These are phyloP conservation scores for Lachnellula arida DNA, from an alignment of 2,329 filamentous ascomycete genomes.

Conservation along the genomic window DNA sequence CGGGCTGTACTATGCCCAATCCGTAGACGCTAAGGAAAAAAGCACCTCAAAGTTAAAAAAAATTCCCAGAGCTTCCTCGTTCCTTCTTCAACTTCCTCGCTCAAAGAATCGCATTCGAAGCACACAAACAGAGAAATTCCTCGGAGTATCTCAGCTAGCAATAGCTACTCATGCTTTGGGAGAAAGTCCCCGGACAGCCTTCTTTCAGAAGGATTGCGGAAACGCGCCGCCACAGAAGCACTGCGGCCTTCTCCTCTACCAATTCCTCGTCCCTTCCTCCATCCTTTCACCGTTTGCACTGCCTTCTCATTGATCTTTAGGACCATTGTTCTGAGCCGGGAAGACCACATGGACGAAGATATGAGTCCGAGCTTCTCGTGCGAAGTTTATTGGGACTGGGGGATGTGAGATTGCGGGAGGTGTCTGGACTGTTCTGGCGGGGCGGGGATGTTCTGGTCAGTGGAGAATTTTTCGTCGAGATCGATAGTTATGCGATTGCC, in stretches of 20 bases:
- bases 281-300: conserved; percentile 34
- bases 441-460: conserved; percentile 43
- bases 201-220: conserved; percentile 62
- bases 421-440: conserved; percentile 37
- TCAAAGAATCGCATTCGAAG: conserved; percentile 99
- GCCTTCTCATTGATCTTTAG: conserved; percentile 27
- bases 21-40: conserved; percentile 1
- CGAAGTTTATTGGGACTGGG: conserved; percentile 32
- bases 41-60: conserved; percentile 2
- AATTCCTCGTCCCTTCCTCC: conserved; percentile 45
- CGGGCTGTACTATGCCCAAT: background rate
- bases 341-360: conserved; percentile 74
- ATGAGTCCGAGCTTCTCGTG: conserved; percentile 66
- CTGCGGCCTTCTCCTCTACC: conserved; percentile 72
- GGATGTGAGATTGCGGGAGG: conserved; percentile 32
- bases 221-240: conserved; percentile 99
- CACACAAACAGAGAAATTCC: conserved; percentile 74
- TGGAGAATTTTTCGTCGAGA: conserved; percentile 79
- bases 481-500: conserved; percentile 99
- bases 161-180: conserved; percentile 70
- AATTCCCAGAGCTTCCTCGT: conserved; percentile 24
- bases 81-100: conserved; percentile 70
- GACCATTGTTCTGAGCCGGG: conserved; percentile 25
- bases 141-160: conserved; percentile 35
- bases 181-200: conserved; percentile 99